These are phyloP conservation scores for Xylaria castorea DNA, from an alignment of 495 filamentous ascomycete species.

Conservation along the genomic window DNA sequence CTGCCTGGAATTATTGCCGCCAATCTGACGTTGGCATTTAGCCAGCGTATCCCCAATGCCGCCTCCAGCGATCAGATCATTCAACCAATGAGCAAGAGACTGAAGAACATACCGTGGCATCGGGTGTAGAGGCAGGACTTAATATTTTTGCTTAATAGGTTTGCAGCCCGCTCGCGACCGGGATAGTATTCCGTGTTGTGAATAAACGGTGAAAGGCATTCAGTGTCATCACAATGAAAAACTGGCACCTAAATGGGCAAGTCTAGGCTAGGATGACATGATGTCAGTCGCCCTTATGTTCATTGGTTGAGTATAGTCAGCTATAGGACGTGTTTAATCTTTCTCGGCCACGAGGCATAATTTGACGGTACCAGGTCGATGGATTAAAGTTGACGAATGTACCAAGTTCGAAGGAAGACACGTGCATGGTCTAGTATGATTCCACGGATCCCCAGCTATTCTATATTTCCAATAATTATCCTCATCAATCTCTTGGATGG, in stretches of 20 bases:
- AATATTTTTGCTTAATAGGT: not conserved
- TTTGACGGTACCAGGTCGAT: conserved; percentile 11
- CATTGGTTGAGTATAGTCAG: not conserved
- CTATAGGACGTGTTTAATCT: not conserved
- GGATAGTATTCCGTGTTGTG: conserved; percentile 5
- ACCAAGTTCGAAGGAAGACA: conserved; percentile 7
- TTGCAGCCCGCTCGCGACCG: conserved; percentile 1
- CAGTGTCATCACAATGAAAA: not conserved
- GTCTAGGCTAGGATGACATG: not conserved
- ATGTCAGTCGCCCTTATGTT: not conserved
- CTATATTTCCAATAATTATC: not conserved
- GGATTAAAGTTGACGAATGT: conserved; percentile 15
- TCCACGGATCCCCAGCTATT: not conserved
- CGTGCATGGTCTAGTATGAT: not conserved
- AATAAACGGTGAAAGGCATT: not conserved
- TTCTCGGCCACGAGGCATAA: conserved; percentile 4
- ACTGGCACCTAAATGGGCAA: not conserved
- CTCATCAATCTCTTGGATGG: not conserved
- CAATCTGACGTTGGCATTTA: conserved; percentile 23
- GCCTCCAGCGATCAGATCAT: not conserved
- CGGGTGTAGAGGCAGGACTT: conserved; percentile 12
- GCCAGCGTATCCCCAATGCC: conserved; percentile 20
- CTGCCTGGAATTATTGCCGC: conserved; percentile 21
- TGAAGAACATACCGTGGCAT: not conserved
- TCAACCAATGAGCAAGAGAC: conserved; percentile 4